Percentiles rank a stretch among this genome's conserved stretches.
These are phyloP conservation scores for Aspergillus ruber DNA, from an alignment of 2,329 filamentous ascomycete species.

Conservation along the genomic window DNA sequence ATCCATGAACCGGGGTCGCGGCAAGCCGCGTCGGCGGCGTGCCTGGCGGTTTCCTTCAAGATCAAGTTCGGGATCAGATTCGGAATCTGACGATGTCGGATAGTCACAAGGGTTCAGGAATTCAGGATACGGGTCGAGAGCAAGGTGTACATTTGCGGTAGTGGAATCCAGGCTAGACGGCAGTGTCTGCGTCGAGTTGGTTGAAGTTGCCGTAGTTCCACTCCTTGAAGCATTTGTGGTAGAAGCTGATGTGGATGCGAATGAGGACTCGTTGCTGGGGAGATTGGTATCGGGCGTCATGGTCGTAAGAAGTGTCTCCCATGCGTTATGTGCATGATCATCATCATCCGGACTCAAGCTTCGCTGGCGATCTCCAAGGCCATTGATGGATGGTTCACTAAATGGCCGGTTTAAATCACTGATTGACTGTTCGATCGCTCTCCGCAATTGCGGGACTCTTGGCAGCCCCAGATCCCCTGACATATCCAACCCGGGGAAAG, in stretches of 20 bases:
- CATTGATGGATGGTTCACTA: conserved; percentile 48
- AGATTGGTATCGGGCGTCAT: conserved; percentile 75
- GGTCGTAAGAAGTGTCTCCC: conserved; percentile 75
- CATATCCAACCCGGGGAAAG: conserved; percentile 18
- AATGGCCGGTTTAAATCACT: conserved; percentile 15
- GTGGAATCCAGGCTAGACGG: conserved; percentile 16
- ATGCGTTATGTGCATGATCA: conserved; percentile 51
- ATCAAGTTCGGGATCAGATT: conserved; percentile 27
- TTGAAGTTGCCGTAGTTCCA: conserved; percentile 26
- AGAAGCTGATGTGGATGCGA: conserved; percentile 52
- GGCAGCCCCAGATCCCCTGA: conserved; percentile 14
- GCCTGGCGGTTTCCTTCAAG: conserved; percentile 13
- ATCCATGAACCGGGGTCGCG: conserved; percentile 12
- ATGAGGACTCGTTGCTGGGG: conserved; percentile 76
- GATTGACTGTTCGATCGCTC: conserved; percentile 30
- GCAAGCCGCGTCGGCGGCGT: conserved; percentile 11
- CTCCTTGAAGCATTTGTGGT: conserved; percentile 20
- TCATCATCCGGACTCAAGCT: conserved; percentile 63
- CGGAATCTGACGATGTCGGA: conserved; percentile 28
- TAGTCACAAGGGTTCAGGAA: conserved; percentile 34
- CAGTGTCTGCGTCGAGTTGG: conserved; percentile 41
- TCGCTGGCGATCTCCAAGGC: conserved; percentile 75
- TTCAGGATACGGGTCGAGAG: conserved; percentile 29
- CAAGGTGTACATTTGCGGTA: conserved; percentile 19
- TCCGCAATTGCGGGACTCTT: conserved; percentile 23